Percentiles rank a stretch among this genome's conserved stretches.
Evolutionary conservation across 2,329 filamentous ascomycete genomes (phyloP).

Genomic region (Albophoma yamanashiensis): DNA sequence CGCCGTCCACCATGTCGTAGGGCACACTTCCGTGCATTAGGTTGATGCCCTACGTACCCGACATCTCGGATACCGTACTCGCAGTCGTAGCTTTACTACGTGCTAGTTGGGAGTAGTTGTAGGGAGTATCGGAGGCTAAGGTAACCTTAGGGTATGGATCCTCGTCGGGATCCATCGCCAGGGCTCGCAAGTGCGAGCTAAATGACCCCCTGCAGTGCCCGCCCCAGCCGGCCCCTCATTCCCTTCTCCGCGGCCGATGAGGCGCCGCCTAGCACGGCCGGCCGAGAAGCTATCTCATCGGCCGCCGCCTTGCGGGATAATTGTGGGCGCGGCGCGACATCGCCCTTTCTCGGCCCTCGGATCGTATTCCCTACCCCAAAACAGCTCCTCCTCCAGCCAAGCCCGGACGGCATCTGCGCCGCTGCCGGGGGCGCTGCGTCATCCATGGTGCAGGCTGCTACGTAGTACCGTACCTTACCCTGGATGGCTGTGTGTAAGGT

Average conservation of each 20-base stretch:
- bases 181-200: background rate
- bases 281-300: background rate
- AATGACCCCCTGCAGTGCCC: background rate
- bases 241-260: conserved; percentile 1
- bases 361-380: background rate
- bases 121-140: too few species aligned
- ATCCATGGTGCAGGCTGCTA: background rate
- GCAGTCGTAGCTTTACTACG: too few species aligned
- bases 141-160: too few species aligned
- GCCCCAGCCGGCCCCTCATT: background rate
- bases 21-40: background rate
- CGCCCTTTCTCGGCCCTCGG: background rate
- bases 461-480: too few species aligned
- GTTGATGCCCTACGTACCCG: background rate
- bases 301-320: background rate
- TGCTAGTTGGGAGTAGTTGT: too few species aligned
- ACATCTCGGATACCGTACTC: background rate
- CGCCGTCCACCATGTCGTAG: background rate
- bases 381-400: background rate
- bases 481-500: background rate
- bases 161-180: background rate
- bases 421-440: background rate
- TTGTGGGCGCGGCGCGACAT: background rate
- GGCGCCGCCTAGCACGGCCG: background rate
- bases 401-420: background rate